Conservation (phyloP, 305 asterid species). For the Rubia balearica region DNA sequence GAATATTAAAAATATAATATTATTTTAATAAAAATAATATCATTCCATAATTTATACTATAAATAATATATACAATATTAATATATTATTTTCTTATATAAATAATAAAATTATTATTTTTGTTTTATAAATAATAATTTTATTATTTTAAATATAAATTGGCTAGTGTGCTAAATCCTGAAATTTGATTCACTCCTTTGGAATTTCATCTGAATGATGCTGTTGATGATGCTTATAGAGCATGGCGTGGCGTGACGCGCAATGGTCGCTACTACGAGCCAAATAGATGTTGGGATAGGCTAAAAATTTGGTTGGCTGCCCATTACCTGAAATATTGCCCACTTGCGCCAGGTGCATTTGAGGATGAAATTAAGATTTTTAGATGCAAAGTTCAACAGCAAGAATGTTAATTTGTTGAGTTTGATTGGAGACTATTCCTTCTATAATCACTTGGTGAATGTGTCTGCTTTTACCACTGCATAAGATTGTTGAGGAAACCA, state of each 20-base stretch:
- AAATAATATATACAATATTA: no score
- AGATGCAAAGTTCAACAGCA: slow-evolving; percentile 28
- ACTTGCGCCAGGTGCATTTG: slow-evolving; percentile 72
- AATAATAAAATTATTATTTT: no score
- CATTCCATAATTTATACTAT: no score
- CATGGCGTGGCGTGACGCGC: slow-evolving; percentile 62
- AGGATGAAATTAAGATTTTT: slow-evolving; percentile 50
- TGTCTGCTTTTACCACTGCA: slow-evolving; percentile 64
- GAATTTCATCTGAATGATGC: slow-evolving; percentile 1
- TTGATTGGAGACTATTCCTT: slow-evolving; percentile 84
- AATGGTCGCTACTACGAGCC: slow-evolving; percentile 64
- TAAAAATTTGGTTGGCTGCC: slow-evolving; percentile 52
- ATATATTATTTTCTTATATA: no score
- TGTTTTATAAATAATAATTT: no score
- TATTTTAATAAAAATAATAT: no score
- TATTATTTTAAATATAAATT: no score
- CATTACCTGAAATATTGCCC: slow-evolving; percentile 70
- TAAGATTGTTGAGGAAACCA: slow-evolving; percentile 42
- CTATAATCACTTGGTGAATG: slow-evolving; percentile 68
- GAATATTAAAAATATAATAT: no score
- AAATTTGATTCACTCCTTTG: neutral
- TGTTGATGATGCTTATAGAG: slow-evolving; percentile 53
- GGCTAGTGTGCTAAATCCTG: no score
- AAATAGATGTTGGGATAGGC: slow-evolving; percentile 60
- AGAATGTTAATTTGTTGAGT: slow-evolving; percentile 49